Conservation (phyloP, 768 basidiomycete species). For the Suillus americanus region DNA sequence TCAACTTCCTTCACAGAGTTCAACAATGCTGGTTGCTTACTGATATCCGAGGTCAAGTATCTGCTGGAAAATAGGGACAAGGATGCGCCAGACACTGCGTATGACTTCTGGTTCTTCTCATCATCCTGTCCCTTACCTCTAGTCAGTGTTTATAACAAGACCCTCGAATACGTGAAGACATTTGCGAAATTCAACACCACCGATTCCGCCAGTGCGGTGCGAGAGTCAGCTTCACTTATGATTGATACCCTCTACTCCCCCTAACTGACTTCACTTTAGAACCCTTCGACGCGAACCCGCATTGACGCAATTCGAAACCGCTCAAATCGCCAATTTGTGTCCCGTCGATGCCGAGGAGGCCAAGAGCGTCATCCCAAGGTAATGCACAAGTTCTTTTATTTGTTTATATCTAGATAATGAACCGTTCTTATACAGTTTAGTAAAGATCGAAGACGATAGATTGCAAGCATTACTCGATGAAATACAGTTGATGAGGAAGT, state of each 20-base stretch:
- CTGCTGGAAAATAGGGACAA: constrained; percentile 85
- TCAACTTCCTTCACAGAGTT: constrained; percentile 54
- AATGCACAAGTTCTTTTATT: constrained; percentile 9
- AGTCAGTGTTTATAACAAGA: constrained; percentile 87
- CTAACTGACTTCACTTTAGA: constrained; percentile 35
- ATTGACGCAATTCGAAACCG: constrained; percentile 87
- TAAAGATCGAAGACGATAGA: constrained; percentile 85
- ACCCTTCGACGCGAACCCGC: constrained; percentile 77
- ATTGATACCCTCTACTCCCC: constrained; percentile 2
- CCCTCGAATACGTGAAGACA: constrained; percentile 86
- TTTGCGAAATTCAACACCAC: constrained; percentile 89
- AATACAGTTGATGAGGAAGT: constrained; percentile 88
- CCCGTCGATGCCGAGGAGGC: constrained; percentile 88
- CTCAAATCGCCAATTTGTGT: constrained; percentile 89
- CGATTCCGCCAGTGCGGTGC: constrained; percentile 80
- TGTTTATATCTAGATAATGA: background rate
- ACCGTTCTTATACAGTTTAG: constrained; percentile 36
- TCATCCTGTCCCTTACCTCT: background rate
- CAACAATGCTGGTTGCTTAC: constrained; percentile 86
- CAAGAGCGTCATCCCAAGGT: constrained; percentile 91
- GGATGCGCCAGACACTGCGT: constrained; percentile 87
- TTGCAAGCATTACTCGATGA: constrained; percentile 82
- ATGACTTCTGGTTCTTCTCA: constrained; percentile 25
- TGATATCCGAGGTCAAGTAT: constrained; percentile 92
- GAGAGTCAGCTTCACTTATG: constrained; percentile 59